Evolutionary conservation across 2,329 filamentous ascomycete genomes (phyloP).

Genomic region (Paraphaeosphaeria minitans): DNA sequence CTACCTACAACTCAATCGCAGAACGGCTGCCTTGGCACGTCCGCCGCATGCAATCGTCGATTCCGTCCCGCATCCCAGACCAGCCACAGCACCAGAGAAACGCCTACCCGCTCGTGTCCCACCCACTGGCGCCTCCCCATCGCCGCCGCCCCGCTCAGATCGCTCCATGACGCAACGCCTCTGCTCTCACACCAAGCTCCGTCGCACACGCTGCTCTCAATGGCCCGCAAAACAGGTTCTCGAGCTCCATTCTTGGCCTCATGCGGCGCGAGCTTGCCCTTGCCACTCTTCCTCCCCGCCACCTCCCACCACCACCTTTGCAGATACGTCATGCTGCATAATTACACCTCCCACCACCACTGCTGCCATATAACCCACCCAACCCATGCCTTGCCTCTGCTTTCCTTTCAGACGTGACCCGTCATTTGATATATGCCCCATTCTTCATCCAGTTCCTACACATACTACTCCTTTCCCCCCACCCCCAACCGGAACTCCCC

Average conservation of each 20-base stretch:
- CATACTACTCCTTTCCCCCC: conserved; percentile 58
- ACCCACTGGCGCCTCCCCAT: conserved; percentile 31
- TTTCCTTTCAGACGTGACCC: conserved; percentile 40
- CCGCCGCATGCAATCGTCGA: conserved; percentile 37
- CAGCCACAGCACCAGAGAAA: conserved; percentile 34
- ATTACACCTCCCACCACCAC: conserved; percentile 21
- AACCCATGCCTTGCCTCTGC: conserved; percentile 20
- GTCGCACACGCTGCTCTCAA: conserved; percentile 33
- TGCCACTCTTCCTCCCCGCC: conserved; percentile 23
- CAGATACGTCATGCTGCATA: conserved; percentile 44
- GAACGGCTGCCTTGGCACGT: conserved; percentile 28
- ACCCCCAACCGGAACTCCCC: conserved; percentile 53
- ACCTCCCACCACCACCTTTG: conserved; percentile 15
- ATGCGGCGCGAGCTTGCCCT: conserved; percentile 46
- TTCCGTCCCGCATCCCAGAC: conserved; percentile 28
- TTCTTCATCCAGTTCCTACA: conserved; percentile 54
- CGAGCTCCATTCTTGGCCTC: conserved; percentile 19
- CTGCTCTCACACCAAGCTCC: conserved; percentile 27
- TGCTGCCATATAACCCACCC: conserved; percentile 39
- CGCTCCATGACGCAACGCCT: conserved; percentile 44
- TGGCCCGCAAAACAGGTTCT: conserved; percentile 46
- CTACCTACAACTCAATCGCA: too few relatives aligned
- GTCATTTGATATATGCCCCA: conserved; percentile 55
- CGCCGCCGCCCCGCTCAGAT: conserved; percentile 38
- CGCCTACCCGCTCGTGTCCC: conserved; percentile 34